Base-by-base conservation (phyloP, 495 filamentous ascomycete species). In the Aspergillus funiculosus region DNA sequence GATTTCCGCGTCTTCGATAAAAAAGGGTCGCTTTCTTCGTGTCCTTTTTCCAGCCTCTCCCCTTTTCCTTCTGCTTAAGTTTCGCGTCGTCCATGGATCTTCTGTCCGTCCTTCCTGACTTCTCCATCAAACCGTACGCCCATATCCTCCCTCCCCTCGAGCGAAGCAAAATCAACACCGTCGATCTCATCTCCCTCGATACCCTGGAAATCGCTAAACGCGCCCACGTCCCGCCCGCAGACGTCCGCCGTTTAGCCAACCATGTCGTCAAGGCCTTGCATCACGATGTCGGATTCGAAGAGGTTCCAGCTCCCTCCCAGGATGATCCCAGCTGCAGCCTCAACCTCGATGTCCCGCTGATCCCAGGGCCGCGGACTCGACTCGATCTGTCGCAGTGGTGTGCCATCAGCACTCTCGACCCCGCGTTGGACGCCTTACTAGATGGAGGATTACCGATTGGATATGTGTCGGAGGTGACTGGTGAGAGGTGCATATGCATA, bases 401-500 rank as follows among this genome's bases (percentile, higher is more conserved):
- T 43, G 73, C 66, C 34, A 87, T 96, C 64, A 94, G 85, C 68
- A 91, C 87, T 5, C 71, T 91, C 15, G 87, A 95, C 64, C 69
- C 78, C 24, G 58, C 62, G 8, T 69, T 98, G 10, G 89, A 98
- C 73, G 64, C 59, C 8, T 76, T 84, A 3, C 72, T 98, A 21
- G 81, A 77, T 52, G 94, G 94, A 40, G 94, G 94, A n/a, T 78
- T 98, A 30, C 85, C 84, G 1, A 74, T 80, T 2, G 84, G 86
- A 30, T 85, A 87, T 61, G 69, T 98, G 51, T 91, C 88, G 14
- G 92, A 98, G 57, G 73, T 98, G 43, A 89, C 87, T 2, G 94
- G 94, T 27, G 92, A 96, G 69, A 95, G 83, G 83, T 84, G 54
- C 34, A 58, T 56, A 28, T 18, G 28, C 4, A 14, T 14, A 4